A percentile compares a stretch with the other conserved stretches of the same genome.
These are phyloP conservation scores for Biscogniauxia sp. DNA, from an alignment of 2,329 filamentous ascomycete genomes.

Conservation along the genomic window DNA sequence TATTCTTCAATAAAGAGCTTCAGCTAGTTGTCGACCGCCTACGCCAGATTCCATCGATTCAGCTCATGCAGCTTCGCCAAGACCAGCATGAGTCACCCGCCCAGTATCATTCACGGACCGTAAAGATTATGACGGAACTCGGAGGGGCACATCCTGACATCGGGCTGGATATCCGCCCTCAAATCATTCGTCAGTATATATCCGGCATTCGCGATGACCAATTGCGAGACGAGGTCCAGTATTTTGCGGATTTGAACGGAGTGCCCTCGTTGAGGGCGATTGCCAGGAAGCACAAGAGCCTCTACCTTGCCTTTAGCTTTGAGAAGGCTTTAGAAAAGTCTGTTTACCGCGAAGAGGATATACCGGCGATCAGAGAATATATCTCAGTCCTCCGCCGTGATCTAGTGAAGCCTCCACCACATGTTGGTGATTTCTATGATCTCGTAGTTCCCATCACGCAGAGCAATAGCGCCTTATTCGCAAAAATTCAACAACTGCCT, in stretches of 20 bases:
- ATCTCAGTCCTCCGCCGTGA: slow-evolving; percentile 47
- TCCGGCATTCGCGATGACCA: slow-evolving; percentile 48
- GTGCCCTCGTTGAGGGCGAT: slow-evolving; percentile 39
- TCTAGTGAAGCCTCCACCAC: slow-evolving; percentile 23
- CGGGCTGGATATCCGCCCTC: slow-evolving; percentile 15
- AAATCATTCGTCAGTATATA: slow-evolving; percentile 43
- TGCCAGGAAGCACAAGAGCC: slow-evolving; percentile 49
- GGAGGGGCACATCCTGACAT: slow-evolving; percentile 24
- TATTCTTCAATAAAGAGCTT: slow-evolving; percentile 53
- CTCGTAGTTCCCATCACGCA: slow-evolving; percentile 39
- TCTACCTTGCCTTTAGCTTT: slow-evolving; percentile 56
- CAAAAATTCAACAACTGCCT: slow-evolving; percentile 43
- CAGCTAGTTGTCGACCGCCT: slow-evolving; percentile 47
- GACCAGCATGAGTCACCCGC: slow-evolving; percentile 49
- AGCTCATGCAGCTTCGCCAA: slow-evolving; percentile 54
- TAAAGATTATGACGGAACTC: slow-evolving; percentile 38
- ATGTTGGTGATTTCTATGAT: slow-evolving; percentile 26
- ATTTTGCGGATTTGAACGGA: slow-evolving; percentile 29
- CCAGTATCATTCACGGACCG: slow-evolving; percentile 47
- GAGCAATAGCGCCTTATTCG: slow-evolving; percentile 34
- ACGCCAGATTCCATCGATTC: slow-evolving; percentile 51
- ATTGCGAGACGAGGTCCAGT: slow-evolving; percentile 42
- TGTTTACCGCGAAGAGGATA: slow-evolving; percentile 40
- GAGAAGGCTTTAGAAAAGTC: slow-evolving; percentile 50
- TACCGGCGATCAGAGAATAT: slow-evolving; percentile 45